These are phyloP conservation scores for Incumbomyces lentus DNA, from an alignment of 2,329 filamentous ascomycete genomes.

Conservation along the genomic window DNA sequence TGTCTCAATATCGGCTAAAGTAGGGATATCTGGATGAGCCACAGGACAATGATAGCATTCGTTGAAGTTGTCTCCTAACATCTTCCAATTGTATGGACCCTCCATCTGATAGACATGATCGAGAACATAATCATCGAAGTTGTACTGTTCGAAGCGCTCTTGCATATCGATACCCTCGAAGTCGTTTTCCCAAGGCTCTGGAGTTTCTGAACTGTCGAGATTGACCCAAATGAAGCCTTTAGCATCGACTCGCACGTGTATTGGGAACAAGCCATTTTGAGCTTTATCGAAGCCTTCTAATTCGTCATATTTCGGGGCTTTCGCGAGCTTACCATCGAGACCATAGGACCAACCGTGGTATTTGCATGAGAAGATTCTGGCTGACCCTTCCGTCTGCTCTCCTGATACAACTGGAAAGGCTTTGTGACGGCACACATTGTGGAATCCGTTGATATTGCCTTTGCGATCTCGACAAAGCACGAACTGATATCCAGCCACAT, in stretches of 20 bases:
- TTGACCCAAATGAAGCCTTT: constrained; percentile 15
- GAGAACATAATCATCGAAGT: constrained; percentile 44
- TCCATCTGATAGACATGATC: constrained; percentile 26
- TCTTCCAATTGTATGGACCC: constrained; percentile 17
- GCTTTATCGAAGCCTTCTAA: constrained; percentile 47
- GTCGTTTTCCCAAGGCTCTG: constrained; percentile 11
- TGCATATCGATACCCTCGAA: constrained; percentile 32
- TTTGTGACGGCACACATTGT: constrained; percentile 54
- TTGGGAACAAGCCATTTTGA: constrained; percentile 43
- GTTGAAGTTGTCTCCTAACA: constrained; percentile 45
- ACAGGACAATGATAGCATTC: constrained; percentile 51
- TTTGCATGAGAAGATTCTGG: constrained; percentile 44
- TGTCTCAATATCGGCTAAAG: constrained; percentile 44
- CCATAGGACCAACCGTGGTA: constrained; percentile 57
- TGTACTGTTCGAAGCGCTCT: constrained; percentile 37
- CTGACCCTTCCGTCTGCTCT: constrained; percentile 9
- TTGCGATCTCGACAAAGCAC: constrained; percentile 42
- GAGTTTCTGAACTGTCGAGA: constrained; percentile 9
- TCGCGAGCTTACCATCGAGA: constrained; percentile 46
- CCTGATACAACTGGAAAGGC: constrained; percentile 44
- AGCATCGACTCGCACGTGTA: constrained; percentile 11
- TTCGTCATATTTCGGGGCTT: constrained; percentile 49
- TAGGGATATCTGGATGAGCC: constrained; percentile 46
- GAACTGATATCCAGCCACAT: constrained; percentile 43
- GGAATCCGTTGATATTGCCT: constrained; percentile 48